Evolutionary conservation across 139 green algal species (phyloP), one percentile per base, ranked within the genome.

Genomic region (Spirogloea muscicola): DNA sequence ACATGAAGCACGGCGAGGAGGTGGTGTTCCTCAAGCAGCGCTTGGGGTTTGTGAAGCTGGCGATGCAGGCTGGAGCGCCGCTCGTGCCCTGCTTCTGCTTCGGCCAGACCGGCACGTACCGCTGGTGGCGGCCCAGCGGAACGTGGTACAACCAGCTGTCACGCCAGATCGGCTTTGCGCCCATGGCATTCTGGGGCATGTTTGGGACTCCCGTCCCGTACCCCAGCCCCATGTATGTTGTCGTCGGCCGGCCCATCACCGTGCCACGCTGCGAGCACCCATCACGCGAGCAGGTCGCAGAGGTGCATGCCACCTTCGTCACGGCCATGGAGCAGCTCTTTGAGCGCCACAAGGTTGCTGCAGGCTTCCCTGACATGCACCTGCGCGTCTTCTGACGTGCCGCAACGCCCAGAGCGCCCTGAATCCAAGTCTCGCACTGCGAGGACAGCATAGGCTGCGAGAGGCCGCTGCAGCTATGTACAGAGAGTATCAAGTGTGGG

Each of bases 11-110:
- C 1, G 42, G 82, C 73, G 3, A 38, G 5, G 91, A 96, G 80
- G 59, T 68, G 59, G 74, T 88, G 3, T 94, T 87, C 55, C 59
- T 95, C 3, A 59, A 57, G 3, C 63, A 82, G 29, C 69, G 90
- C 49, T 77, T 68, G 6, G 90, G 90, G 36, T 96, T 96, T 68
- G 76, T 96, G 2, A 72, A 76, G n/a, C 43, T 93, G 29, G 89
- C 88, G 7, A 73, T 94, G 58, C 80, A 89, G 59, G 58, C 66
- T 6, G 87, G 87, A 0, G 82, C 79, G 36, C 71, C 84, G 2
- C 39, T 96, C 3, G 72, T 96, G 42, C 92, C 92, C 3, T 86
- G 86, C 21, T 96, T 91, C 82, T 79, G 79, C 0, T 95, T 96
- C 66, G 91, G 90, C n/a, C 92, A 96, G 83, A 31, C 29, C 6